Base-by-base conservation (phyloP, 179 eudicot genomes). In the Beta macrorhiza region DNA sequence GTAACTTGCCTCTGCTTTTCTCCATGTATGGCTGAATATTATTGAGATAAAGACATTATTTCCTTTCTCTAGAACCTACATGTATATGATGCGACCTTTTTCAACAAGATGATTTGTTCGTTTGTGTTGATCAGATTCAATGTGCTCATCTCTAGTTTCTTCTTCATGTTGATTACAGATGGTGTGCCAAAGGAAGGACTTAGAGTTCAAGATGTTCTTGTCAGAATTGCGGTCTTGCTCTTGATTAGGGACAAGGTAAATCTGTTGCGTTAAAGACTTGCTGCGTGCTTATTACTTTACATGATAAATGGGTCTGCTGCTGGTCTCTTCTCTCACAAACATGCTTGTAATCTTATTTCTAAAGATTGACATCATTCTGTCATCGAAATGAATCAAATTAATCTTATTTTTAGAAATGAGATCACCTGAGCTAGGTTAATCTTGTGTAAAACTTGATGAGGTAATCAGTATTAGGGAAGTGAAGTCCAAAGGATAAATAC, bases 151-250 rank as follows among this genome's bases (percentile, higher is more conserved):
- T 61, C 74, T 74, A 20, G 56, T 44, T 1, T 75, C 55, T 73
- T 75, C 51, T 71, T 8, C 53, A 4, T 85, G 57, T 81, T 87
- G 64, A 32, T 64, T 81, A 85, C 87, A 96, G 99, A 96, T 56
- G 97, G 98, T 85, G 98, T 94, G 70, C 98, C 98, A 19, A 96
- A 96, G 82, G 99, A 96, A 83, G 99, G 98, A 78, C 85, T 96
- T 53, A 82, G 96, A 83, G 86, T 96, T 82, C 87, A 90, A 78
- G 99, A 96, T 87, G 97, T 96, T 82, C 98, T 94, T 83, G 97
- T 88, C 72, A 88, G 99, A 89, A 83, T 96, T 76, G 92, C 93
- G 37, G 89, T 81, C 77, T 82, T 96, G 68, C 85, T 85, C 72
- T 83, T 92, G 77, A 86, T 91, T 68, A 85, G 91, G 79, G 97